Evolutionary conservation across 768 basidiomycete genomes (phyloP), one percentile per base, ranked within the genome.

Genomic region (Lactarius hatsudake): DNA sequence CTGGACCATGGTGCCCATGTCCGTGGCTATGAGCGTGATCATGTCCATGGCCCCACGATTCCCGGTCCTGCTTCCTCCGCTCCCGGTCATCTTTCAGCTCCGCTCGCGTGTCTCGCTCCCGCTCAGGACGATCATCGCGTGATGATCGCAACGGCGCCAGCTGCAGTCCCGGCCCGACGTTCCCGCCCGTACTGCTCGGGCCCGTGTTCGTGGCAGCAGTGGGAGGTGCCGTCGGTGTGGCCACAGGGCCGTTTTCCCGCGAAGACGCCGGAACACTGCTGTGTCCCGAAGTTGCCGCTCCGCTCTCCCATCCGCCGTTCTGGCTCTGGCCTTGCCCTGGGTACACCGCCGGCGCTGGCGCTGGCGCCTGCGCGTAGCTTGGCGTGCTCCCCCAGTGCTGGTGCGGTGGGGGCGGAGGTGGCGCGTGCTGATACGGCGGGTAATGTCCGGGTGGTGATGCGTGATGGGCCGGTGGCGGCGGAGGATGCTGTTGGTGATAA

Each of bases 11-110:
- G 61, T 45, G 43, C 32, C 62, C 48, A 18, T 53, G 51, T 20
- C 53, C 54, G 13, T 57, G 40, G 18, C 40, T 40, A 43, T 43
- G 48, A 23, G 59, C 67, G n/a, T 43, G 62, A 30, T 18, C n/a
- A 23, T 53, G 26, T 32, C 36, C 53, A 23, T 62, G 61, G 5
- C 5, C 17, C 66, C 66, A 67, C 2, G 56, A 1, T n/a, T 67
- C 68, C 38, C 61, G 55, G 3, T 69, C 68, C 8, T 56, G 66
- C 36, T 59, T 67, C 20, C 66, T 45, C 8, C 68, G 55, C 8
- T 69, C 68, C 30, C 68, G 65, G 1, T 66, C 68, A 3, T 71
- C 70, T 58, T 65, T 69, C 30, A 58, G 3, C 18, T 70, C 68
- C 20, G 40, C 1, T 32, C 68, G 65, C 26, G 23, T 13, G 13